Conservation (phyloP, 805 yeast species). For the Ascoidea asiatica region DNA sequence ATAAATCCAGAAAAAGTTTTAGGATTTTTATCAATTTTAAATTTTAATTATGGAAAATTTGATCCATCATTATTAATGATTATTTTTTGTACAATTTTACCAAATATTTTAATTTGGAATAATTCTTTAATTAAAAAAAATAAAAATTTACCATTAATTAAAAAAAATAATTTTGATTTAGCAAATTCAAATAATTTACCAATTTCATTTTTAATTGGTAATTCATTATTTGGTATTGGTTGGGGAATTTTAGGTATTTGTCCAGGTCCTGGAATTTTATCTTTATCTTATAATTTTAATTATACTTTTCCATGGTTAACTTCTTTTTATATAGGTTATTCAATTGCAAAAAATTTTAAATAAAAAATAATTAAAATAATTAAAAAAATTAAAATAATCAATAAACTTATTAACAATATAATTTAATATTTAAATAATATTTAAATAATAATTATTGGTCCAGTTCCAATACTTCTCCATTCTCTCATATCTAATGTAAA, state of each 20-base stretch:
- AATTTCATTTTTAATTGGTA: constrained; percentile 24
- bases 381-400: background rate
- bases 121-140: constrained; percentile 11
- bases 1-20: constrained; percentile 26
- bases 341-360: constrained; percentile 4
- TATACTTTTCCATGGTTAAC: constrained; percentile 17
- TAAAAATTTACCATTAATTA: background rate
- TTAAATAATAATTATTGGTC: constrained; percentile 40
- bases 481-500: constrained; percentile 80
- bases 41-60: constrained; percentile 18
- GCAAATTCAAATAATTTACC: constrained; percentile 15
- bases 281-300: constrained; percentile 15
- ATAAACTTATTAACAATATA: background rate
- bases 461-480: constrained; percentile 66
- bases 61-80: constrained; percentile 36
- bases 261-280: constrained; percentile 36
- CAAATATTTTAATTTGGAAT: constrained; percentile 27
- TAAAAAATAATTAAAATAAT: constrained; percentile 6
- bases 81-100: constrained; percentile 27
- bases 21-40: constrained; percentile 29
- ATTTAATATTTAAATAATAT: constrained; percentile 5
- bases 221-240: constrained; percentile 33
- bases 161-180: constrained; percentile 13
- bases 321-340: constrained; percentile 17
- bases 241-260: constrained; percentile 41